Evolutionary conservation across 2,329 filamentous ascomycete genomes (phyloP).

Genomic region (Monosporascus sp.): DNA sequence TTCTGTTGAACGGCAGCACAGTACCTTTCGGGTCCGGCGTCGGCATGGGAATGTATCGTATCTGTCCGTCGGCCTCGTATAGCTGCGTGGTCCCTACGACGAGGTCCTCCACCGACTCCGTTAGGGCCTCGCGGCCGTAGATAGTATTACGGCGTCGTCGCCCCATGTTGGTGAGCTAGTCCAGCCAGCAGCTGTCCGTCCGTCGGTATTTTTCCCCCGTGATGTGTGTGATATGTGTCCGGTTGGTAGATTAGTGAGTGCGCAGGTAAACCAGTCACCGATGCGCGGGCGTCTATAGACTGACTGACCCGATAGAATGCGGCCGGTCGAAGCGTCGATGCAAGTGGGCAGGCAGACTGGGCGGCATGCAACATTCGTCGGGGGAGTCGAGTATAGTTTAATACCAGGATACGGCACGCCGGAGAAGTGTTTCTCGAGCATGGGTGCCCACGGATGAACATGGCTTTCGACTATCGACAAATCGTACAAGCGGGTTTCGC

Average conservation of each 20-base stretch:
- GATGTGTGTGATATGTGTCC: no score
- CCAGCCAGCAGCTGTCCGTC: neutral
- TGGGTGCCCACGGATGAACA: no score
- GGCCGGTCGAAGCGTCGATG: no score
- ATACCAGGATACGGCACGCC: no score
- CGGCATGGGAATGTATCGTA: conserved; percentile 7
- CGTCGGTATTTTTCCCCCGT: no score
- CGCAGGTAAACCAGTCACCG: neutral
- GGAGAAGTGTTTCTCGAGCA: no score
- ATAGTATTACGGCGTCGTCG: neutral
- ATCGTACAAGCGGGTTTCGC: no score
- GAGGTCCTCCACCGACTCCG: neutral
- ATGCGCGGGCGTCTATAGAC: neutral
- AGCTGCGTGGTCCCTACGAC: neutral
- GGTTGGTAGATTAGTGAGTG: no score
- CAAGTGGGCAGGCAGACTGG: neutral
- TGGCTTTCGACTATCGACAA: no score
- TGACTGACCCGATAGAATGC: no score
- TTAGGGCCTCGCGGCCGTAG: neutral
- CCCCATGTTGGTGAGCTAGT: neutral
- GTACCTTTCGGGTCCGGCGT: conserved; percentile 26
- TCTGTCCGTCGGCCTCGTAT: neutral
- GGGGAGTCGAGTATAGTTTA: no score
- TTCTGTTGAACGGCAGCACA: neutral
- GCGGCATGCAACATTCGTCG: neutral